These are phyloP conservation scores for Phytomonas francai DNA, from an alignment of 208 protist species.

Conservation along the genomic window DNA sequence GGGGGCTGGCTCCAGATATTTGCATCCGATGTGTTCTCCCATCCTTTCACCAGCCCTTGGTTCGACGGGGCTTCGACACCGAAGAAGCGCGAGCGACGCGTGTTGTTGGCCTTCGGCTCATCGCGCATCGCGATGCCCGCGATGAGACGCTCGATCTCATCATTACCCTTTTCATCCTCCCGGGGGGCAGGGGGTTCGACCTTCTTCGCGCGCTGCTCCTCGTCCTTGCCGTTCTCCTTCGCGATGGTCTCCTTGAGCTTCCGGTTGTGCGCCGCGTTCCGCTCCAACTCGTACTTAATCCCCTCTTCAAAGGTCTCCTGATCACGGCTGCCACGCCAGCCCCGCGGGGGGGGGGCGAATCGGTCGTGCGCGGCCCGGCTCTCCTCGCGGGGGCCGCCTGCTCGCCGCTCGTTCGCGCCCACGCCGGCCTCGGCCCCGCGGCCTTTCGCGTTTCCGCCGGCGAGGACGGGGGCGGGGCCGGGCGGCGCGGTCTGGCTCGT, in stretches of 20 bases:
- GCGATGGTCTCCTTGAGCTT: slow-evolving; percentile 62
- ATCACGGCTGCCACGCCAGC: slow-evolving; percentile 48
- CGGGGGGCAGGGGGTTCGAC: slow-evolving; percentile 22
- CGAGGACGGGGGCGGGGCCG: slow-evolving; percentile 3
- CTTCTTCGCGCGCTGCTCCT: slow-evolving; percentile 21
- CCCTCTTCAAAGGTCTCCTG: slow-evolving; percentile 83
- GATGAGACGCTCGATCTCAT: slow-evolving; percentile 49
- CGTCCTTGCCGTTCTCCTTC: slow-evolving; percentile 30
- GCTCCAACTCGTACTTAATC: slow-evolving; percentile 75
- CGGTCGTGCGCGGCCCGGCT: slow-evolving; percentile 31
- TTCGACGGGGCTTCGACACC: slow-evolving; percentile 5
- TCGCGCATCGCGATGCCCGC: slow-evolving; percentile 26
- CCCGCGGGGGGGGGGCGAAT: slow-evolving; percentile 40
- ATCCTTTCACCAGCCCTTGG: slow-evolving; percentile 2
- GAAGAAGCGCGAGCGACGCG: slow-evolving; percentile 51
- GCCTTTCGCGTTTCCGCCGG: slow-evolving; percentile 11
- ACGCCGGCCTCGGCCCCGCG: slow-evolving; percentile 11
- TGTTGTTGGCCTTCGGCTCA: slow-evolving; percentile 13
- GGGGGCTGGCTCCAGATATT: neutral
- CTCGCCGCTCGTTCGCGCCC: slow-evolving; percentile 1
- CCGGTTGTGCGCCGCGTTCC: slow-evolving; percentile 48
- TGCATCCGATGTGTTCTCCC: slow-evolving; percentile 1
- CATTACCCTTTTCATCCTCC: slow-evolving; percentile 18
- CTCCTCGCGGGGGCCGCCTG: neutral
- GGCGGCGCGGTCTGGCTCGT: slow-evolving; percentile 1